Base-by-base conservation (phyloP, 1,284 basidiomycete genomes). In the Abortiporus biennis region DNA sequence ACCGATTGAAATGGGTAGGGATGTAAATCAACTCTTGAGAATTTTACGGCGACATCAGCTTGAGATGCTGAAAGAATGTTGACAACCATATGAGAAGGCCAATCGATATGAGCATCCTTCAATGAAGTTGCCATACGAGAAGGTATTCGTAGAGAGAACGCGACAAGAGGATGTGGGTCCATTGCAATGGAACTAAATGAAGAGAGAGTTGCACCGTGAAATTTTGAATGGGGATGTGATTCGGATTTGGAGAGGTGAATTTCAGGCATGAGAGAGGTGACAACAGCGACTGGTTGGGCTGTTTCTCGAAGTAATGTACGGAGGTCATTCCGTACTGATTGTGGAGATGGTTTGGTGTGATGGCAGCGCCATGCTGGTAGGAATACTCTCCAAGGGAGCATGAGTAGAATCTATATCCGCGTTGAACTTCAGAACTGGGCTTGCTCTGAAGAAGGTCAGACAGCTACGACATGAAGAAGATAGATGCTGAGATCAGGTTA, bases 171-270 rank as follows among this genome's bases (percentile, higher is more conserved):
- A 52, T 82, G 67, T 1, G 92, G 92, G 53, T 90, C 78, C 67
- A 96, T 77, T 1, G 92, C 80, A 53, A 95, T 80, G n/a, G 90
- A 92, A 20, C 89, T 82, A 59, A 95, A 91, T 0, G 92, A 94
- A 4, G 92, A 94, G 31, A 96, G 71, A 0, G 92, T 95, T 31
- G 91, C 90, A 48, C 92, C 92, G 61, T 95, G 92, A 52, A 70
- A 83, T 4, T 47, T 52, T n/a, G 47, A 36, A 47, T 46, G 46
- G 16, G 22, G 15, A 21, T 34, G 16, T 23, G 36, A 8, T 32
- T 15, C 25, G 24, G 20, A 17, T 24, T 40, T 25, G 41, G 21
- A 13, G 12, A 39, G 30, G 20, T 35, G 35, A 1, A 37, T 2
- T 6, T 42, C 46, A 19, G 61, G 63, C 62, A 65, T 64, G 47